Evolutionary conservation across 257 asterid genomes (phyloP).

Genomic region (Fraxinus excelsior): DNA sequence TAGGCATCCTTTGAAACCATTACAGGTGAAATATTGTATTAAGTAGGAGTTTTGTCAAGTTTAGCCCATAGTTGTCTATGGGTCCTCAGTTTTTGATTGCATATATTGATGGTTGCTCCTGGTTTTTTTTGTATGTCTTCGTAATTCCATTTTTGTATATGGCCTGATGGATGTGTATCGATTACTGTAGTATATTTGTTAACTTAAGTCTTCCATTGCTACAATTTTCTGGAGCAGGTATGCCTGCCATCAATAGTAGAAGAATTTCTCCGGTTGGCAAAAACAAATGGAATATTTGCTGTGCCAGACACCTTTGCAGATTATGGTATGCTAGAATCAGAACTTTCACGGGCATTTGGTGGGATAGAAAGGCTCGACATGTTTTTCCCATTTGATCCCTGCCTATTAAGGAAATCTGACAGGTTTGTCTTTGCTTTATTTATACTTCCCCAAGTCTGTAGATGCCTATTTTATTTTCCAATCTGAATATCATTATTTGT

Average conservation of each 20-base stretch:
- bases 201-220: conserved; percentile 17
- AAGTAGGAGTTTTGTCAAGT: not conserved
- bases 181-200: not conserved
- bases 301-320: conserved; percentile 48
- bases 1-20: conserved; percentile 63
- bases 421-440: conserved; percentile 45
- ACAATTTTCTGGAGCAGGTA: conserved; percentile 48
- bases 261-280: conserved; percentile 70
- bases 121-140: not conserved
- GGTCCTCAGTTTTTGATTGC: not conserved
- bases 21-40: conserved; percentile 55
- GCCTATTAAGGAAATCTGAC: conserved; percentile 78
- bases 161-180: not conserved
- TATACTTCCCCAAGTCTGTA: not conserved
- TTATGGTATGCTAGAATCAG: conserved; percentile 53
- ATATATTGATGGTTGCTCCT: not conserved
- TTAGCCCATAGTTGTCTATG: not conserved
- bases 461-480: not conserved
- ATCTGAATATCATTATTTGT: not conserved
- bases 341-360: conserved; percentile 68
- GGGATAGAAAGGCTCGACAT: conserved; percentile 73
- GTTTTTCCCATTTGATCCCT: conserved; percentile 96
- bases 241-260: conserved; percentile 86
- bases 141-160: not conserved
- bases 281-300: conserved; percentile 47